Evolutionary conservation across 352 stramenopile species (phyloP).

Genomic region (Phytopythium chamaehyphon): DNA sequence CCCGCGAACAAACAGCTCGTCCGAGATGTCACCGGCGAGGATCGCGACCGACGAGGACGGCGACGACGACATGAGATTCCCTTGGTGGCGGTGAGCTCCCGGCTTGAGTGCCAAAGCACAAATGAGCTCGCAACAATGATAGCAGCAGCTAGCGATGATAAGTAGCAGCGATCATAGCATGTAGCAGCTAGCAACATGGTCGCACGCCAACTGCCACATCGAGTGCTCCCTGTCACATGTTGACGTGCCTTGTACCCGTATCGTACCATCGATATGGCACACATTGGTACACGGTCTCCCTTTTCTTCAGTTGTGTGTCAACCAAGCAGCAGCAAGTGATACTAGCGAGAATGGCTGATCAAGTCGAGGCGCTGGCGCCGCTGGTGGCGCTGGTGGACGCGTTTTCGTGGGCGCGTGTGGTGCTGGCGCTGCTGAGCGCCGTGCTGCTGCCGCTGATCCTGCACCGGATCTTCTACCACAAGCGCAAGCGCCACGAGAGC

Average conservation of each 20-base stretch:
- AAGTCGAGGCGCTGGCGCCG: slow-evolving; percentile 13
- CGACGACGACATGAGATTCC: slow-evolving; percentile 1
- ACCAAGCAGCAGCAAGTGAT: background rate
- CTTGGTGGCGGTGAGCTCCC: background rate
- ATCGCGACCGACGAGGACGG: slow-evolving; percentile 34
- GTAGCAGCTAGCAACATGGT: background rate
- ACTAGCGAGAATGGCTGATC: slow-evolving; percentile 2
- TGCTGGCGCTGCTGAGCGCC: slow-evolving; percentile 23
- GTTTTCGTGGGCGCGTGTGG: slow-evolving; percentile 36
- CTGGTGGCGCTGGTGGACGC: slow-evolving; percentile 13
- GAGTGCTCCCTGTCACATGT: no score
- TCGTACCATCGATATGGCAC: no score
- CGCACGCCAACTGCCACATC: no score
- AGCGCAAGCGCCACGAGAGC: slow-evolving; percentile 22
- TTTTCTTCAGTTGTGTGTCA: background rate
- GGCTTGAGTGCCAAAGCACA: background rate
- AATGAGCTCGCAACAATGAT: no score
- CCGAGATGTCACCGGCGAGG: slow-evolving; percentile 80
- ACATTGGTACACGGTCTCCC: no score
- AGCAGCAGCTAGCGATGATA: background rate
- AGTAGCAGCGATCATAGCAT: background rate
- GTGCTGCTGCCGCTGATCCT: slow-evolving; percentile 48
- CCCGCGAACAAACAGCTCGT: slow-evolving; percentile 85
- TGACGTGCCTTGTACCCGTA: no score
- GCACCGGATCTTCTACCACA: slow-evolving; percentile 47